phyloP scores from a whole-genome alignment of 495 filamentous ascomycete species.

The Cercophora newfieldiana region DNA sequence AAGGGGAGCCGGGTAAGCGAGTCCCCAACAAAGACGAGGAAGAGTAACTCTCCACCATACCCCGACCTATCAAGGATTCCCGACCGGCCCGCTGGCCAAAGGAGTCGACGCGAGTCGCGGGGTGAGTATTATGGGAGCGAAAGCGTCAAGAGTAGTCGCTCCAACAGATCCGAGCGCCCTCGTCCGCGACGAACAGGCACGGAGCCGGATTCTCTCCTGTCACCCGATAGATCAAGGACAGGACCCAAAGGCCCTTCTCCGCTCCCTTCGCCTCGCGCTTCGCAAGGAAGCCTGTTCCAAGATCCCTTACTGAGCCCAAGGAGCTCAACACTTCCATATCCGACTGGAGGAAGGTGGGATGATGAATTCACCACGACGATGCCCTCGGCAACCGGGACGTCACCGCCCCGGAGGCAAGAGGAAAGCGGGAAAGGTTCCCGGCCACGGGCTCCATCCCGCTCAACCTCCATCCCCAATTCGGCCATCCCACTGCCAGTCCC shows the following conservation, averaged over 20 bases:
- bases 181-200: slow-evolving; percentile 17
- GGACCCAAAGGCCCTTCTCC: slow-evolving; percentile 21
- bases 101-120: slow-evolving; percentile 21
- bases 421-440: slow-evolving; percentile 22
- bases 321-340: slow-evolving; percentile 40
- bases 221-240: slow-evolving; percentile 20
- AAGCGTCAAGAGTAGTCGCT: slow-evolving; percentile 15
- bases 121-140: slow-evolving; percentile 30
- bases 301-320: slow-evolving; percentile 22
- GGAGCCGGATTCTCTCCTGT: slow-evolving; percentile 21
- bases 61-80: slow-evolving; percentile 24
- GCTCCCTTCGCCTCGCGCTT: slow-evolving; percentile 16
- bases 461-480: slow-evolving; percentile 23
- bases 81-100: slow-evolving; percentile 19
- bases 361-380: too few species aligned
- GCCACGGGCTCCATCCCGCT: slow-evolving; percentile 23
- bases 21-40: slow-evolving; percentile 24
- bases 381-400: too few species aligned
- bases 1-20: slow-evolving; percentile 6
- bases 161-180: slow-evolving; percentile 17
- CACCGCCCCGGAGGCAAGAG: slow-evolving; percentile 21
- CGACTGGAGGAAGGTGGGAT: slow-evolving; percentile 30
- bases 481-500: not conserved
- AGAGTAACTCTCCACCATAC: slow-evolving; percentile 31
- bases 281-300: slow-evolving; percentile 17